Percentiles rank a stretch among this genome's conserved stretches.
phyloP scores from a whole-genome alignment of 306 rosid genomes.

The Dalbergia cultrata region DNA sequence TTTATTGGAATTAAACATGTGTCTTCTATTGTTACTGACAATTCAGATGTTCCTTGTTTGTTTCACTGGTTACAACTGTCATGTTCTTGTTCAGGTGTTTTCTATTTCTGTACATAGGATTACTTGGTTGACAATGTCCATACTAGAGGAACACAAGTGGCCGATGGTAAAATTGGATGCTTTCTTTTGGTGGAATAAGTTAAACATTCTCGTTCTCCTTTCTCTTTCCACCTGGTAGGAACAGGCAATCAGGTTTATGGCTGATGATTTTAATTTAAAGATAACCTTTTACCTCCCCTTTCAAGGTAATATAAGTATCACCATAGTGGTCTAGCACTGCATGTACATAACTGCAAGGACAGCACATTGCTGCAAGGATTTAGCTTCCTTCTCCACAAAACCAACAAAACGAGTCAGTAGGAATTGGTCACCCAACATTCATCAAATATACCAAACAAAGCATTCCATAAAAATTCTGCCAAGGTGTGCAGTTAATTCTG shows the following conservation, averaged over 20 bases:
- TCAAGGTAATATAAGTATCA: no score
- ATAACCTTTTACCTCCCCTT: no score
- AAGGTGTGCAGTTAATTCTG: no score
- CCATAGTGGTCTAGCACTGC: no score
- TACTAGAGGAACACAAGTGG: conserved; percentile 6
- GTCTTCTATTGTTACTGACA: conserved; percentile 18
- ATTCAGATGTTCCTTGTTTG: conserved; percentile 15
- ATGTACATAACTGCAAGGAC: no score
- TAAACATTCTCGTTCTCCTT: not conserved
- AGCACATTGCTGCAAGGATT: no score
- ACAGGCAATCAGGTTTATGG: not conserved
- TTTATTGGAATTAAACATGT: conserved; percentile 34
- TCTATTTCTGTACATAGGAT: conserved; percentile 27
- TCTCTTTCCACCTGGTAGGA: not conserved
- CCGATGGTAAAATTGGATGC: conserved; percentile 11
- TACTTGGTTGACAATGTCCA: conserved; percentile 34
- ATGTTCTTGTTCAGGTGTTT: conserved; percentile 22
- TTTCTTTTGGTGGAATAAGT: conserved; percentile 13
- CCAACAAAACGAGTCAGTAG: no score
- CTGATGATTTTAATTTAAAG: no score
- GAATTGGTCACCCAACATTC: no score
- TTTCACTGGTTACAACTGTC: conserved; percentile 23
- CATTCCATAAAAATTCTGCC: no score
- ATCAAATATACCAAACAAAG: no score
- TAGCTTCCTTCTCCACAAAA: no score